phyloP scores from a whole-genome alignment of 208 protist species.

The Trypanosoma mega region DNA sequence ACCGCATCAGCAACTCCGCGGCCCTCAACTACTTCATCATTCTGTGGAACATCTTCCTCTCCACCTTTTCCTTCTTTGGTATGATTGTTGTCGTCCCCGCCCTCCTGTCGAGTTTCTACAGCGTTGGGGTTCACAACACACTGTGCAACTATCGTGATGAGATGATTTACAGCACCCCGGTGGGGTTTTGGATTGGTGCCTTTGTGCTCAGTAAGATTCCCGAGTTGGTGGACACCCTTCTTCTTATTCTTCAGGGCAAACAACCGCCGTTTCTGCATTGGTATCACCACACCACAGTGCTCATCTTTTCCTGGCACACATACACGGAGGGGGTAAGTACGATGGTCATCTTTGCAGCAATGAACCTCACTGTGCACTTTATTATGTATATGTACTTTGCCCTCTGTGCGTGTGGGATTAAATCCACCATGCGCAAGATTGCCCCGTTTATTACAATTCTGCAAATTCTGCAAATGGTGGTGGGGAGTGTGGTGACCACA shows the following conservation, averaged over 20 bases:
- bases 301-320: constrained; percentile 91
- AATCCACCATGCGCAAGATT: constrained; percentile 61
- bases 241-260: constrained; percentile 81
- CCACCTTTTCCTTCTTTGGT: no score
- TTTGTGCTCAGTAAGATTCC: constrained; percentile 83
- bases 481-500: constrained; percentile 73
- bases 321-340: constrained; percentile 37
- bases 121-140: no score
- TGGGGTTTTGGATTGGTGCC: no score
- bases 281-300: constrained; percentile 91
- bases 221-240: constrained; percentile 77
- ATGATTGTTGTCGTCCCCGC: no score
- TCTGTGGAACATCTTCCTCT: constrained; percentile 52
- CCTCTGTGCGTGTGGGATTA: constrained; percentile 54
- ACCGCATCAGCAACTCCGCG: constrained; percentile 10
- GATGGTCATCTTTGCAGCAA: constrained; percentile 76
- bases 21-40: constrained; percentile 25
- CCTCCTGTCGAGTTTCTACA: no score
- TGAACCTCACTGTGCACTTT: constrained; percentile 93
- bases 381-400: constrained; percentile 96
- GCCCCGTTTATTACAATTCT: constrained; percentile 80
- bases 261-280: constrained; percentile 80
- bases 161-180: no score
- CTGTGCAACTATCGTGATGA: no score
- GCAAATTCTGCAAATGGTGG: constrained; percentile 93